These are phyloP conservation scores for Mycena pura DNA, from an alignment of 768 basidiomycete species.

Conservation along the genomic window DNA sequence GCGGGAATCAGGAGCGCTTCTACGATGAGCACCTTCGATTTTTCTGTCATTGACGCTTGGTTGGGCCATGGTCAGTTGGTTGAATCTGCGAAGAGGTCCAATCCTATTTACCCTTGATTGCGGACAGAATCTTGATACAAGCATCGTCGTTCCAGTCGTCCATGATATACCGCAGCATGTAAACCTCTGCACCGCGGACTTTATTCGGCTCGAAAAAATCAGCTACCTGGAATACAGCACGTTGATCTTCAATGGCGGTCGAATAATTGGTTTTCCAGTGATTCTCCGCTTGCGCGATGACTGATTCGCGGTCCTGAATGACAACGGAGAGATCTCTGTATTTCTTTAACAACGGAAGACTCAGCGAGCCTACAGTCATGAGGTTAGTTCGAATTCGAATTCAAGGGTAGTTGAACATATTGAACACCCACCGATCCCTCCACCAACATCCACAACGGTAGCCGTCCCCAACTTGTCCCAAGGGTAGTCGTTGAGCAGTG, in stretches of 20 bases:
- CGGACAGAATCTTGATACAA: no score
- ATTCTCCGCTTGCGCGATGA: no score
- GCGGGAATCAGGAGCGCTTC: conserved; percentile 1
- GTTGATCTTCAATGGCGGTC: not conserved
- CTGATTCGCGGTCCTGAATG: no score
- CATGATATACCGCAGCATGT: not conserved
- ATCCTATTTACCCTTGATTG: no score
- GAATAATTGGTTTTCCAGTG: not conserved
- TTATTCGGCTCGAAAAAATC: conserved; percentile 3
- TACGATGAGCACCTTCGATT: not conserved
- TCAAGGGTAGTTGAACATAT: not conserved
- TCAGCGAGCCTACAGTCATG: not conserved
- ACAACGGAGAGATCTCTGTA: no score
- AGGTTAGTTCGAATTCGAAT: not conserved
- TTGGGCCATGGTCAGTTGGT: no score
- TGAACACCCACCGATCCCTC: not conserved
- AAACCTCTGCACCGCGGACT: not conserved
- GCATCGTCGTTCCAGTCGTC: no score
- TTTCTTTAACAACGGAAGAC: not conserved
- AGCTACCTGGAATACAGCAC: not conserved
- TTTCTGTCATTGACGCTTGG: not conserved
- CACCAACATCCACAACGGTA: not conserved
- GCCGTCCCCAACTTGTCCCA: not conserved
- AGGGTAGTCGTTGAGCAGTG: not conserved
- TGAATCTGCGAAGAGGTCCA: no score